These are phyloP conservation scores for Populus trichocarpa DNA, from an alignment of 441 rosid species.

Conservation along the genomic window DNA sequence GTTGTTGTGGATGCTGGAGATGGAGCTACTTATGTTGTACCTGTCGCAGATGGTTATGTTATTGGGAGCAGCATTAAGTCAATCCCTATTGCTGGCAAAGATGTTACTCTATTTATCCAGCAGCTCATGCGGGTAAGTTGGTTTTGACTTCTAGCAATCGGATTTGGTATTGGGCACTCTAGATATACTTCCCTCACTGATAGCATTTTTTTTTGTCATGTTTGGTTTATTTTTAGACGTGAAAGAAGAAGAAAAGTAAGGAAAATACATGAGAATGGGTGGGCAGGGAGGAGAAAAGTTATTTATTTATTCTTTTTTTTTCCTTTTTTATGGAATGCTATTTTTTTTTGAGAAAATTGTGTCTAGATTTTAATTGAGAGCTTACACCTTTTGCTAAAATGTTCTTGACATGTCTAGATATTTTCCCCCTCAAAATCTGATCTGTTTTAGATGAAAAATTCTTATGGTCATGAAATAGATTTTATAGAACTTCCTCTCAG, in stretches of 20 bases:
- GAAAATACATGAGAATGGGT: background rate
- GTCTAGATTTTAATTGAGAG: background rate
- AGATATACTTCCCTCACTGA: background rate
- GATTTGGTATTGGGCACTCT: background rate
- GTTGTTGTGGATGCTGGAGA: constrained; percentile 99
- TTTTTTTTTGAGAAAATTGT: background rate
- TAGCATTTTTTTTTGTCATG: background rate
- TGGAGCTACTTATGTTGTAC: constrained; percentile 93
- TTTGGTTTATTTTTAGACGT: background rate
- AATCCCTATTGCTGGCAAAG: constrained; percentile 88
- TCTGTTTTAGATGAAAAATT: background rate
- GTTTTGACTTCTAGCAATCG: constrained; percentile 1
- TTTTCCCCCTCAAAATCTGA: background rate
- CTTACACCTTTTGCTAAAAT: background rate
- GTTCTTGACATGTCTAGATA: background rate
- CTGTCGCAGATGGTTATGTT: constrained; percentile 99
- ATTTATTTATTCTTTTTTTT: background rate
- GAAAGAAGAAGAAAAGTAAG: background rate
- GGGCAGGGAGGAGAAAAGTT: background rate
- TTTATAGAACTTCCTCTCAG: background rate
- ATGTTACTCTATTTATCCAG: constrained; percentile 88
- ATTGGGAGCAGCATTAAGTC: constrained; percentile 96
- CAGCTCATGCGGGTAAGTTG: constrained; percentile 95
- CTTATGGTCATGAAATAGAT: background rate
- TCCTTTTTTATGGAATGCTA: background rate